These are phyloP conservation scores for Phytopythium boreale DNA, from an alignment of 352 stramenopile genomes.

Conservation along the genomic window DNA sequence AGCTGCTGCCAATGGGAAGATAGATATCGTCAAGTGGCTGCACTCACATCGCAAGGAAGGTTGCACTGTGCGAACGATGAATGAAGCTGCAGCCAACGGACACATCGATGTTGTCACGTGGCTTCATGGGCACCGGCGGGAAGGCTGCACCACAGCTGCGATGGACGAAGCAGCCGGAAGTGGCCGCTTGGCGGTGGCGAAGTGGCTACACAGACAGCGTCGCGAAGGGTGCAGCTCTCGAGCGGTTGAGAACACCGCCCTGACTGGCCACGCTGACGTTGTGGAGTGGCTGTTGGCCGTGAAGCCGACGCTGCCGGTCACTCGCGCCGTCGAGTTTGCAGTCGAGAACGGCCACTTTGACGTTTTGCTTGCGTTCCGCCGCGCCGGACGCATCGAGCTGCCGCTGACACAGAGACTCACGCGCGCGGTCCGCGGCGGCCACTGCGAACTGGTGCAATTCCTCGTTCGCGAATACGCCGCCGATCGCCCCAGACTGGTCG, in stretches of 20 bases:
- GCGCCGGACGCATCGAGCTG: neutral
- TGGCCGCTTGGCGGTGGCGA: too few species aligned
- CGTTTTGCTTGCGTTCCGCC: neutral
- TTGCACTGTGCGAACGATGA: neutral
- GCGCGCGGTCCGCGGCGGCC: neutral
- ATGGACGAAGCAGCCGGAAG: constrained; percentile 3
- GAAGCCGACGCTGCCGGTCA: neutral
- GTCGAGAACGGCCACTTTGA: neutral
- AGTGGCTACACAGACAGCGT: too few species aligned
- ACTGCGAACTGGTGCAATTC: neutral
- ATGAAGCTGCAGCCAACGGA: neutral
- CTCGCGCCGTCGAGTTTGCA: neutral
- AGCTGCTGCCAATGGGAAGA: too few species aligned
- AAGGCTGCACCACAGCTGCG: constrained; percentile 8
- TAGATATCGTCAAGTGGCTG: too few species aligned
- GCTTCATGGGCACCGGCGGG: constrained; percentile 10
- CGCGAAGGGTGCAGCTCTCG: too few species aligned
- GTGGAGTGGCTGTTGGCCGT: neutral
- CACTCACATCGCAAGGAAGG: neutral
- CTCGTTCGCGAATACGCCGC: neutral
- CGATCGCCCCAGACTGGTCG: neutral
- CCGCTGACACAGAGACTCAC: neutral
- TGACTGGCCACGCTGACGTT: too few species aligned
- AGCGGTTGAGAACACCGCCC: too few species aligned
- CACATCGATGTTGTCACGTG: constrained; percentile 13